These are phyloP conservation scores for Solanum pennellii DNA, from an alignment of 257 asterid genomes.

Conservation along the genomic window DNA sequence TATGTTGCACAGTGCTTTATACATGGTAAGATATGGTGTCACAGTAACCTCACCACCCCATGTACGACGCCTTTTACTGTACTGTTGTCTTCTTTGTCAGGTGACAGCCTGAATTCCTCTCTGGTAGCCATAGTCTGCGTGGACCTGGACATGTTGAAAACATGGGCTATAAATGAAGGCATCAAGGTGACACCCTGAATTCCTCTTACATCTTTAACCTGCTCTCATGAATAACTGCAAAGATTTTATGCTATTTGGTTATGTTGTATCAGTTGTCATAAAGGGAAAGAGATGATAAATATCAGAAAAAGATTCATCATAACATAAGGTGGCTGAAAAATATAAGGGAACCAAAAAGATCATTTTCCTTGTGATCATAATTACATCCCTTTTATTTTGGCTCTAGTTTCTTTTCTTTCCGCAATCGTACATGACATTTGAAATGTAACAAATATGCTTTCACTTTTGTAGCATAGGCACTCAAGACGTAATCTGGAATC, in stretches of 20 bases:
- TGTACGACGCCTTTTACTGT: background rate
- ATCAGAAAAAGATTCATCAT: background rate
- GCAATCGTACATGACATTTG: background rate
- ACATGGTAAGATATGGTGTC: slow-evolving; percentile 39
- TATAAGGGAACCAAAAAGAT: background rate
- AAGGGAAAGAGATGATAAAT: background rate
- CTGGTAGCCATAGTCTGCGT: slow-evolving; percentile 51
- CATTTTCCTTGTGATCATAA: background rate
- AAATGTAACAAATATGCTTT: background rate
- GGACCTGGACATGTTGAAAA: slow-evolving; percentile 48
- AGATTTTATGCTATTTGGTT: background rate
- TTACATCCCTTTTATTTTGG: background rate
- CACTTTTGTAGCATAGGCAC: background rate
- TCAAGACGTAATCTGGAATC: background rate
- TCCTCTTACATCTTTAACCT: background rate
- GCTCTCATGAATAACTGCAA: background rate
- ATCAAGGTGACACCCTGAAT: slow-evolving; percentile 28
- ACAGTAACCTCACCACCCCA: background rate
- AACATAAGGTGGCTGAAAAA: background rate
- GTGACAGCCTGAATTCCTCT: slow-evolving; percentile 58
- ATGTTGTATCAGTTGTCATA: background rate
- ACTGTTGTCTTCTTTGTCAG: slow-evolving; percentile 13
- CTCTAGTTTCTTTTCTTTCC: background rate
- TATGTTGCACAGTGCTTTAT: slow-evolving; percentile 80
- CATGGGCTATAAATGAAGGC: slow-evolving; percentile 56